Percentiles rank a stretch among this genome's conserved stretches.
phyloP scores from a whole-genome alignment of 441 rosid genomes.

The Adansonia grandidieri region DNA sequence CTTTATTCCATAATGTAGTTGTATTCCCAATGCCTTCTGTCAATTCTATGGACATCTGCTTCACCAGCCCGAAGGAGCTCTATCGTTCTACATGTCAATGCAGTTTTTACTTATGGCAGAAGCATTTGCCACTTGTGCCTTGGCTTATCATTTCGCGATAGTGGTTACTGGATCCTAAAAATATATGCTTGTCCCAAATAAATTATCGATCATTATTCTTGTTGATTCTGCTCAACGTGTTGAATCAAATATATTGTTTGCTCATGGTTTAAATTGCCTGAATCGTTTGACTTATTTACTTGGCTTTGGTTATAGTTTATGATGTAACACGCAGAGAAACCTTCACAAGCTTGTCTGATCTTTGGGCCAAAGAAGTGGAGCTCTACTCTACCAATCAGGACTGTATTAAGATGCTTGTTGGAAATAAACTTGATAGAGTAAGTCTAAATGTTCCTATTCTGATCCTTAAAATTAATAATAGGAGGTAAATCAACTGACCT shows the following conservation, averaged over 20 bases:
- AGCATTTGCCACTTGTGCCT: not conserved
- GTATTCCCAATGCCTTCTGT: too few relatives aligned
- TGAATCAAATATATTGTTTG: not conserved
- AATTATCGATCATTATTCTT: not conserved
- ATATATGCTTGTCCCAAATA: conserved; percentile 11
- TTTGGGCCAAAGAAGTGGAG: conserved; percentile 80
- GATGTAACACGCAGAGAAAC: conserved; percentile 75
- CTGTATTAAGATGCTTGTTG: conserved; percentile 74
- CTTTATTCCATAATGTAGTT: not conserved
- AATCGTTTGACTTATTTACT: not conserved
- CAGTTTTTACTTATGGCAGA: not conserved
- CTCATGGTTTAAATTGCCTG: not conserved
- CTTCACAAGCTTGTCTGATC: conserved; percentile 62
- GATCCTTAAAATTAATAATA: not conserved
- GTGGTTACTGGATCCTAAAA: not conserved
- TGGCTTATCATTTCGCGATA: not conserved
- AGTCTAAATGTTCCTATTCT: conserved; percentile 28
- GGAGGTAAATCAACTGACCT: not conserved
- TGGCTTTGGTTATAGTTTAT: conserved; percentile 51
- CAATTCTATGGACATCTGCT: not conserved
- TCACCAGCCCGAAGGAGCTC: not conserved
- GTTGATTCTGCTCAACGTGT: not conserved
- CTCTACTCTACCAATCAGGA: conserved; percentile 69
- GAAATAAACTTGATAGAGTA: conserved; percentile 75
- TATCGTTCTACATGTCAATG: not conserved